Base-by-base conservation (phyloP, 345 rosid species). In the Lepidium africanum region DNA sequence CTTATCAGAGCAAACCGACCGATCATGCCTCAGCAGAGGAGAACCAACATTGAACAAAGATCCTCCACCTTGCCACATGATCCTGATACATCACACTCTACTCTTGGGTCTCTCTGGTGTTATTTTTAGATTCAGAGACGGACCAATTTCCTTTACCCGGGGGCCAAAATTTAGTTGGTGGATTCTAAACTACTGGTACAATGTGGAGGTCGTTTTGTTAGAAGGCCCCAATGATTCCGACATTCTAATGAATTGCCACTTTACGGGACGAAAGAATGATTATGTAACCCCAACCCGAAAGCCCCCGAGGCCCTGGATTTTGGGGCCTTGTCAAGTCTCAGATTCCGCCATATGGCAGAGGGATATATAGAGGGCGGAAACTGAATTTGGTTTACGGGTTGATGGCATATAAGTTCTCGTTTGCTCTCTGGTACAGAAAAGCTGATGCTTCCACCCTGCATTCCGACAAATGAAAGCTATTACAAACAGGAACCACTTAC, bases 401-500 rank as follows among this genome's bases (percentile, higher is more conserved):
- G 78, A 94, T 84, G 69, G 93, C 78, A 84, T 81, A 94, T 73
- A 89, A 89, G 47, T 74, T 82, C 75, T 94, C 99, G 42, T 83
- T 94, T 59, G 96, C 99, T 79, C 97, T 89, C 82, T 92, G 83
- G 60, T 94, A 94, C 63, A 94, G 96, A 82, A 91, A 78, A 58
- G 99, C 91, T 32, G 99, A 91, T 45, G 99, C 99, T 84, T 94
- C 99, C 80, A 94, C 99, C 99, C 99, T 94, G 86, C 77, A 64
- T 53, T 52, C 67, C 5, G 30, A 58, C 61, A 6, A 30, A 66
- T 27, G 39, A n/a, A 19, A 70, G 42, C 23, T 74, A 64, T 56
- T 59, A 67, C 41, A 57, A 32, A 63, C 42, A 17, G 42, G 53
- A 58, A 57, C 25, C 13, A 23, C 13, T 46, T 52, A 23, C n/a